phyloP scores from a whole-genome alignment of 345 rosid genomes.

The Rubroshorea leprosula region DNA sequence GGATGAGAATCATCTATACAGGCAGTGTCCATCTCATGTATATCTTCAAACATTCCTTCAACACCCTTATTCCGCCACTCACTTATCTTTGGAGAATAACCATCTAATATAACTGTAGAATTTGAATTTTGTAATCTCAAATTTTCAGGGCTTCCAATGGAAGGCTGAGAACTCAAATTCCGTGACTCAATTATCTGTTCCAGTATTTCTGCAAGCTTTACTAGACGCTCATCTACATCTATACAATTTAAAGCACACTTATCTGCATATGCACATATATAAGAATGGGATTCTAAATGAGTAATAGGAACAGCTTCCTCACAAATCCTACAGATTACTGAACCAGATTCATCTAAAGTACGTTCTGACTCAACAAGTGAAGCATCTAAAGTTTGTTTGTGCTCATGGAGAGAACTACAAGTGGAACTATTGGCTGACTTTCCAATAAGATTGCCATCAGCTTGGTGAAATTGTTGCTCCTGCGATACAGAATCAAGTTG shows the following conservation, averaged over 20 bases:
- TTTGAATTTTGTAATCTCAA: conserved; percentile 29
- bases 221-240: conserved; percentile 64
- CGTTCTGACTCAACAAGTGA: conserved; percentile 34
- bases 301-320: conserved; percentile 67
- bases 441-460: conserved; percentile 23
- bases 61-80: conserved; percentile 79
- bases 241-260: conserved; percentile 68
- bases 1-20: conserved; percentile 56
- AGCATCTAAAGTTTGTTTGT: conserved; percentile 26
- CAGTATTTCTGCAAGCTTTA: conserved; percentile 64
- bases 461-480: conserved; percentile 25
- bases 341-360: conserved; percentile 38
- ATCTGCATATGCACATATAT: conserved; percentile 85
- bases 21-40: conserved; percentile 89
- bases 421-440: conserved; percentile 12
- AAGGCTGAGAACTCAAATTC: conserved; percentile 38
- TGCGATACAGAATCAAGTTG: conserved; percentile 24
- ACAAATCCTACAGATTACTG: conserved; percentile 70
- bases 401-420: conserved; percentile 32
- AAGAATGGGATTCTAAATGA: conserved; percentile 74
- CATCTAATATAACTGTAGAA: conserved; percentile 41
- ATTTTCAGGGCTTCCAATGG: conserved; percentile 54
- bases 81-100: conserved; percentile 62
- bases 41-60: conserved; percentile 87
- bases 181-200: conserved; percentile 68